Evolutionary conservation across 2,329 filamentous ascomycete genomes (phyloP).

Genomic region (Arthroderma sp.): DNA sequence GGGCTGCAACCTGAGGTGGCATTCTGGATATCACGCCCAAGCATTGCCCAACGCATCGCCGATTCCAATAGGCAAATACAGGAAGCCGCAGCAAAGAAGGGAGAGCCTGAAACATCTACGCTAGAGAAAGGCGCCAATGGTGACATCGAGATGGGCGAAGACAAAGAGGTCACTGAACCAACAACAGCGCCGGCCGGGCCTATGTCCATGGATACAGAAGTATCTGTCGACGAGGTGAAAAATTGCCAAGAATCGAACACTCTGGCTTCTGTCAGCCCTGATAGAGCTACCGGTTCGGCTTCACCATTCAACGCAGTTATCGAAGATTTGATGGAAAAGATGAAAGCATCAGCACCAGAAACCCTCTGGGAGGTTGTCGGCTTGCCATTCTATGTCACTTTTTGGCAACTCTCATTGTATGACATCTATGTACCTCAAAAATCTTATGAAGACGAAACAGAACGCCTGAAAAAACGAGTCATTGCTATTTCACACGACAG

Average conservation of each 20-base stretch:
- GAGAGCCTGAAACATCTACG: constrained; percentile 16
- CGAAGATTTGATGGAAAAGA: constrained; percentile 58
- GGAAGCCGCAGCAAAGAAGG: constrained; percentile 20
- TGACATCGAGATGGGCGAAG: constrained; percentile 20
- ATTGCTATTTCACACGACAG: constrained; percentile 58
- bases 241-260: constrained; percentile 16
- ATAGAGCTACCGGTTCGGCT: constrained; percentile 30
- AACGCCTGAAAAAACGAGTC: constrained; percentile 54
- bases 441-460: constrained; percentile 66
- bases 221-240: constrained; percentile 11
- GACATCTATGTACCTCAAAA: constrained; percentile 66
- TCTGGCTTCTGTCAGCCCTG: constrained; percentile 23
- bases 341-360: constrained; percentile 50
- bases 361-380: constrained; percentile 59
- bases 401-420: constrained; percentile 79
- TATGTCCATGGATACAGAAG: constrained; percentile 11
- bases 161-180: constrained; percentile 20
- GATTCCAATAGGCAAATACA: constrained; percentile 28
- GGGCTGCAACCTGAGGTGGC: constrained; percentile 69
- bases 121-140: constrained; percentile 23
- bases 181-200: constrained; percentile 8
- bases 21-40: constrained; percentile 69
- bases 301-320: constrained; percentile 53
- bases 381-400: constrained; percentile 72
- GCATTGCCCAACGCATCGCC: constrained; percentile 54